phyloP scores from a whole-genome alignment of 139 green algal genomes.

The Haematococcus lacustris region DNA sequence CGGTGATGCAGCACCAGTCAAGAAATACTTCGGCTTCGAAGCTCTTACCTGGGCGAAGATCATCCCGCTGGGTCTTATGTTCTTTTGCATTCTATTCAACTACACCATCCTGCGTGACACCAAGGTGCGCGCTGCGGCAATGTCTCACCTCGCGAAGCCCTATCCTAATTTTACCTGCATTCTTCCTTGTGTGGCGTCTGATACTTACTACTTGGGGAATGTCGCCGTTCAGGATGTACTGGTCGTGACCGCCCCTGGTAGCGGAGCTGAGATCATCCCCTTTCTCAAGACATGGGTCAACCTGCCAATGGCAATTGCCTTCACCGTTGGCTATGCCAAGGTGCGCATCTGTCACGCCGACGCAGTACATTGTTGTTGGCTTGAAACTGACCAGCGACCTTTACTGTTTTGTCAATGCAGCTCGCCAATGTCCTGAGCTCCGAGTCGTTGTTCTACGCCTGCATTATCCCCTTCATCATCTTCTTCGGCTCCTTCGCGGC shows the following conservation, averaged over 20 bases:
- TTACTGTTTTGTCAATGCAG: too few species aligned
- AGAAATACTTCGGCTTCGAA: slow-evolving; percentile 52
- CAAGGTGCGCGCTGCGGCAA: slow-evolving; percentile 75
- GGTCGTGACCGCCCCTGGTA: slow-evolving; percentile 95
- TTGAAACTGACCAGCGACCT: too few species aligned
- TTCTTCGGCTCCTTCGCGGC: slow-evolving; percentile 97
- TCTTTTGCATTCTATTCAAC: slow-evolving; percentile 99
- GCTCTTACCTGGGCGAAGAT: slow-evolving; percentile 82
- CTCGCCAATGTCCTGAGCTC: slow-evolving; percentile 83
- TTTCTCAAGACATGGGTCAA: slow-evolving; percentile 99
- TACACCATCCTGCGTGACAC: slow-evolving; percentile 99
- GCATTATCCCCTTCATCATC: slow-evolving; percentile 96
- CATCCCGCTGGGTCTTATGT: slow-evolving; percentile 89
- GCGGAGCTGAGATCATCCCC: slow-evolving; percentile 94
- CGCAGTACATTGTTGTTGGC: too few species aligned
- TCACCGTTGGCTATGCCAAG: slow-evolving; percentile 89
- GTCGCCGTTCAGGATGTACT: slow-evolving; percentile 92
- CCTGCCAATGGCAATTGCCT: slow-evolving; percentile 90
- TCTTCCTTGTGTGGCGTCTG: too few species aligned
- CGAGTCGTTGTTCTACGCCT: slow-evolving; percentile 95
- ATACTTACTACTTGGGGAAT: too few species aligned
- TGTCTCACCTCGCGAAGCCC: too few species aligned
- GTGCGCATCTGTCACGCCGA: too few species aligned
- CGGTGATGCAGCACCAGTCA: slow-evolving; percentile 7
- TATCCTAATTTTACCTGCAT: too few species aligned